Percentiles rank a stretch among this genome's conserved stretches.
These are phyloP conservation scores for Solanum medicagineum DNA, from an alignment of 257 asterid species.

Conservation along the genomic window DNA sequence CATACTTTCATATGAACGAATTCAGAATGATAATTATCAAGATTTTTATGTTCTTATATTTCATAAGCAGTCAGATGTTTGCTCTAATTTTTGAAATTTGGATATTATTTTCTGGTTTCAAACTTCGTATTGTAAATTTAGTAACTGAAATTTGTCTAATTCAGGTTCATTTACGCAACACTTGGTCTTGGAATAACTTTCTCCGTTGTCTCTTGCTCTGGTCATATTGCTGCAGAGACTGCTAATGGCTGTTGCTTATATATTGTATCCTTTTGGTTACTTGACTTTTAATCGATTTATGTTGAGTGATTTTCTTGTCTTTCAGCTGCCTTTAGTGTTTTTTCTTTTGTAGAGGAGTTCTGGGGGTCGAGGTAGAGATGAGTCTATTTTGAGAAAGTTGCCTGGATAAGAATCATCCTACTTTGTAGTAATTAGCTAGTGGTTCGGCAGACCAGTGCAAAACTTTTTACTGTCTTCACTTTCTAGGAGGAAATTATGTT, in stretches of 20 bases:
- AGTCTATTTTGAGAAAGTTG: neutral
- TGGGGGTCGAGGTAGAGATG: neutral
- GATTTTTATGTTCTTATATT: neutral
- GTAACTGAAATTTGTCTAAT: neutral
- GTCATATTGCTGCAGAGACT: conserved; percentile 67
- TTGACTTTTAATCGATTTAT: neutral
- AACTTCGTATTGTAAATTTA: neutral
- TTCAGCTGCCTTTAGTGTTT: neutral
- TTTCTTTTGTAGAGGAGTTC: neutral
- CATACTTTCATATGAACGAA: neutral
- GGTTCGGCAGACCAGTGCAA: neutral
- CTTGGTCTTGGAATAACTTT: conserved; percentile 46
- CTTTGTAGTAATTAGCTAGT: neutral
- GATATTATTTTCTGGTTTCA: neutral
- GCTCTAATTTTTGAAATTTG: neutral
- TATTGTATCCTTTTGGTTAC: conserved; percentile 39
- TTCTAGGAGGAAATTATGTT: neutral
- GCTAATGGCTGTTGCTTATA: conserved; percentile 53
- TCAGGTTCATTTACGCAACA: conserved; percentile 54
- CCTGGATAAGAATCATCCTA: neutral
- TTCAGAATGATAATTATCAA: neutral
- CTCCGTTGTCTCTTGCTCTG: conserved; percentile 42
- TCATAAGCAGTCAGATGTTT: neutral
- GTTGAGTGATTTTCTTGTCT: neutral
- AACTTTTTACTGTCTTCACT: neutral